These are phyloP conservation scores for Bonia amplexicaulis DNA, from an alignment of 176 grass and related monocot species.

Conservation along the genomic window DNA sequence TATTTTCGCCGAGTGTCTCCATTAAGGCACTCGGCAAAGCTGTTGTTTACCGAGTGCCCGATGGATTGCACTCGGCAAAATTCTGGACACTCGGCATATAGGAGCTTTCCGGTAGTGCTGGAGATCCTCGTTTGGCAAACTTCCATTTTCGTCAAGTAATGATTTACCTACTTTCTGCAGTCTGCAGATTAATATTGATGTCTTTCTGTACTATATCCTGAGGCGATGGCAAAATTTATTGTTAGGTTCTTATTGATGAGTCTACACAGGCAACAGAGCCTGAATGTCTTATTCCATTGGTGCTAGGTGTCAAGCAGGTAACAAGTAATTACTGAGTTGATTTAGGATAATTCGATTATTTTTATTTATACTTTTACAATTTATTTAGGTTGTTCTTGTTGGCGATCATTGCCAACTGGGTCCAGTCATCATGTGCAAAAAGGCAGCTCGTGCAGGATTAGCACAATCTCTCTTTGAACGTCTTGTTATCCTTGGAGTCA, in stretches of 20 bases:
- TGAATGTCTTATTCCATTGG: slow-evolving; percentile 95
- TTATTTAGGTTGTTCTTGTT: slow-evolving; percentile 85
- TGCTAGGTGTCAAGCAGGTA: slow-evolving; percentile 99
- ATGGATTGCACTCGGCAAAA: too few relatives aligned
- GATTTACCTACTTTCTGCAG: slow-evolving; percentile 1
- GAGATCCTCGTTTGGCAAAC: slow-evolving; percentile 91
- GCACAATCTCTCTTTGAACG: slow-evolving; percentile 96
- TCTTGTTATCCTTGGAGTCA: slow-evolving; percentile 92
- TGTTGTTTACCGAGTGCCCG: too few relatives aligned
- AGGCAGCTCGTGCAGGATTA: slow-evolving; percentile 88
- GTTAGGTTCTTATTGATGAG: slow-evolving; percentile 97
- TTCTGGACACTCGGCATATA: too few relatives aligned
- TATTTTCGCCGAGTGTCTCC: too few relatives aligned
- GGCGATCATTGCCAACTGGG: slow-evolving; percentile 98
- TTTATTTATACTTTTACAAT: slow-evolving; percentile 16
- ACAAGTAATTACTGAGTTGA: neutral
- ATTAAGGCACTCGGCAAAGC: too few relatives aligned
- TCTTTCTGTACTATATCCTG: neutral
- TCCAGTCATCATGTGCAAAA: slow-evolving; percentile 99
- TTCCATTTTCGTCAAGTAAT: slow-evolving; percentile 93
- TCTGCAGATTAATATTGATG: neutral
- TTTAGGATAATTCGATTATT: neutral
- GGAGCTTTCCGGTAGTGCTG: too few relatives aligned
- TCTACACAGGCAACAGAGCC: slow-evolving; percentile 95
- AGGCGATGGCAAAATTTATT: slow-evolving; percentile 4